Evolutionary conservation across 73 alveolate species (phyloP), one percentile per base, ranked within the genome.

Genomic region (Effrenium voratum): DNA sequence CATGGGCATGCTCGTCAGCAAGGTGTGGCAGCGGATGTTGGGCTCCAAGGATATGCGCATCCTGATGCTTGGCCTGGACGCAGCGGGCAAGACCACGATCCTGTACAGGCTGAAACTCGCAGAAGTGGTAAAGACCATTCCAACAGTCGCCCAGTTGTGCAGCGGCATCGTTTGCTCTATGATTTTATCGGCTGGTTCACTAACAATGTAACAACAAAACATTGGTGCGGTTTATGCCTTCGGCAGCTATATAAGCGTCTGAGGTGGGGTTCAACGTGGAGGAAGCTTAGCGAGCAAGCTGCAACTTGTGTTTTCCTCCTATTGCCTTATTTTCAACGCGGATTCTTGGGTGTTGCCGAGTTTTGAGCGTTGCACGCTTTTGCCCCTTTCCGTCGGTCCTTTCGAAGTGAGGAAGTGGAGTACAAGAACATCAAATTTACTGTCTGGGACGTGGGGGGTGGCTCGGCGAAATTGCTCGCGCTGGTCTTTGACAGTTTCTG

Each of bases 361-460:
- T n/a, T n/a, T n/a, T 34, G 77, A 2, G 26, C 34, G 63, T 52
- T 52, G 8, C 26, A 19, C 19, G 63, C 63, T 19, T 19, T 19
- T 52, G 13, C n/a, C 77, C 13, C 77, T 30, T 28, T 63, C 44
- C n/a, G 63, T 63, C 77, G 99, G 38, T 99, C 99, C 99, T 99
- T 99, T 83, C 99, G 99, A 99, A 98, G 95, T 98, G 6, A 99
- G 99, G 79, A 99, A n/a, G n/a, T n/a, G n/a, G n/a, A 99, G 93
- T 99, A 99, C 99, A 95, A 96, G 99, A 99, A 99, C 99, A 87
- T 99, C 91, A 72, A 95, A 24, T 99, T 99, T 98, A 99, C 99
- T 52, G 99, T 99, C 72, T 99, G 99, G 99, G 99, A 99, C 93
- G 99, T 99, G 32, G 99, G 99, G 90, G 99, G n/a, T n/a, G n/a